Evolutionary conservation across 495 filamentous ascomycete genomes (phyloP).

Genomic region (Penicillium robsamsonii): DNA sequence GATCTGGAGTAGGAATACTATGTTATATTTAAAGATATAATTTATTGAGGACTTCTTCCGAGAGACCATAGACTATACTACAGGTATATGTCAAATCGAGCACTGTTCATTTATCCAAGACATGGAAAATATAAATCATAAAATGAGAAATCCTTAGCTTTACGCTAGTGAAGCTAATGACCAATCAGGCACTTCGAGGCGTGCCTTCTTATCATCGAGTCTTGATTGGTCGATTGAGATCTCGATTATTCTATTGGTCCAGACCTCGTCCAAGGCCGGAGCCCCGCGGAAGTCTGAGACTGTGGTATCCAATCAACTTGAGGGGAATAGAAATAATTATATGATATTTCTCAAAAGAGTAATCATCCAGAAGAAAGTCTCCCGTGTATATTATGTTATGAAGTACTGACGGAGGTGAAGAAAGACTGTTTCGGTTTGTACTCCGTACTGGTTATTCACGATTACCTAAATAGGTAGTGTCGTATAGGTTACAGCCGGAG

Average conservation of each 20-base stretch:
- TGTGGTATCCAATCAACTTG: not conserved
- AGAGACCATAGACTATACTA: too few species aligned
- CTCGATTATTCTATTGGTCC: not conserved
- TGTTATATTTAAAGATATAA: too few species aligned
- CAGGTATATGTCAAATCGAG: too few species aligned
- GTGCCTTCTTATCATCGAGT: slow-evolving; percentile 5
- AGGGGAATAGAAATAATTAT: not conserved
- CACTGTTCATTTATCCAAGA: not conserved
- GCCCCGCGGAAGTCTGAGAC: not conserved
- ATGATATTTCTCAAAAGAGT: not conserved
- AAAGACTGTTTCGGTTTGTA: too few species aligned
- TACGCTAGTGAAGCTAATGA: not conserved
- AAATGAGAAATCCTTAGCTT: not conserved
- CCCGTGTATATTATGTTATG: too few species aligned
- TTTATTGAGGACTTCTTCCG: too few species aligned
- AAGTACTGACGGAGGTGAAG: too few species aligned
- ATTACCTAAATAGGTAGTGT: too few species aligned
- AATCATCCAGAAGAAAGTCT: not conserved
- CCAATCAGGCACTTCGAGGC: slow-evolving; percentile 4
- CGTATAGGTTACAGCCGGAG: not conserved
- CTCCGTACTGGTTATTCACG: too few species aligned
- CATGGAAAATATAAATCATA: not conserved
- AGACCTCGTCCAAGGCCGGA: not conserved
- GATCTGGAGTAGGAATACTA: too few species aligned
- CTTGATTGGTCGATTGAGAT: not conserved